Percentiles rank a stretch among this genome's conserved stretches.
Conservation (phyloP, 495 filamentous ascomycete species). For the Penicillium coffeae region DNA sequence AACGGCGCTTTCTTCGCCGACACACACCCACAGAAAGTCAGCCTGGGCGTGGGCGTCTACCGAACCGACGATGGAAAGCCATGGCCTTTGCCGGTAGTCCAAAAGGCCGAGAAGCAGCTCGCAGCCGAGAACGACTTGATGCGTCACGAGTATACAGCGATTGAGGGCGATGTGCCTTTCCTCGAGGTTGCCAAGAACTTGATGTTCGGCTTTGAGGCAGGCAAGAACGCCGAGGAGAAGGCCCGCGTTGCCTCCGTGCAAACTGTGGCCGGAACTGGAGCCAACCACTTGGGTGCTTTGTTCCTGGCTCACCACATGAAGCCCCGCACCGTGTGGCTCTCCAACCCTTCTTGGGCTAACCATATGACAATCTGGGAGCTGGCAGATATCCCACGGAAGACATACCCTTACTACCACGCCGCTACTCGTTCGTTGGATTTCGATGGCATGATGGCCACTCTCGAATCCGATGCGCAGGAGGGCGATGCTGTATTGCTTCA, state of each 20-base stretch:
- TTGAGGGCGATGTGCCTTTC: constrained; percentile 44
- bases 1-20: constrained; percentile 42
- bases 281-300: constrained; percentile 80
- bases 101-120: constrained; percentile 41
- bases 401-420: constrained; percentile 48
- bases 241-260: constrained; percentile 50
- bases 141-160: constrained; percentile 47
- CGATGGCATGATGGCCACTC: constrained; percentile 42
- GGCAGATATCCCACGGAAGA: constrained; percentile 40
- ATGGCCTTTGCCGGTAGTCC: constrained; percentile 47
- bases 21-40: constrained; percentile 44
- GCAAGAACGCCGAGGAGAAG: constrained; percentile 28
- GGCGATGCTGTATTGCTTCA: constrained; percentile 49
- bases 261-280: constrained; percentile 90
- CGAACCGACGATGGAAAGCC: constrained; percentile 51
- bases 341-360: constrained; percentile 49
- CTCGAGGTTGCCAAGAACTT: constrained; percentile 41
- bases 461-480: constrained; percentile 38
- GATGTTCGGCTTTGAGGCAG: constrained; percentile 44
- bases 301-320: constrained; percentile 64
- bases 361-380: constrained; percentile 47
- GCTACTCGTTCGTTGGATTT: constrained; percentile 45
- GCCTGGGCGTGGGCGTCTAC: constrained; percentile 47
- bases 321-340: constrained; percentile 44
- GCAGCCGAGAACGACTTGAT: constrained; percentile 35